phyloP scores from a whole-genome alignment of 1,284 basidiomycete genomes.

The Melampsora larici-populina region DNA sequence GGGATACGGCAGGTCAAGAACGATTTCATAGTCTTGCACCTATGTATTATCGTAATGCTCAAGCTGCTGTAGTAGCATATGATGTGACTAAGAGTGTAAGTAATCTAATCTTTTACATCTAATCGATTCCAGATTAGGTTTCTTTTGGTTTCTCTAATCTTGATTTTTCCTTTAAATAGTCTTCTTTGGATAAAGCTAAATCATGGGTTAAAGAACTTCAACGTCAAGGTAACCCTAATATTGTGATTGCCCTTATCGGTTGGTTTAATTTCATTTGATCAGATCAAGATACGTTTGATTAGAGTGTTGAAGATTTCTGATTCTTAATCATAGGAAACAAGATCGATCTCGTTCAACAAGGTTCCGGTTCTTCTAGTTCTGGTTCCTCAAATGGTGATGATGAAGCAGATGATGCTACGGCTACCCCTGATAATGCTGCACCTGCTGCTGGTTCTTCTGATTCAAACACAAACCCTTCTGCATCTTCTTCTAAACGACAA shows the following conservation, averaged over 20 bases:
- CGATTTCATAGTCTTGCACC: conserved; percentile 89
- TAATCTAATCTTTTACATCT: background rate
- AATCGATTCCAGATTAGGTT: too few species aligned
- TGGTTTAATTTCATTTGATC: too few species aligned
- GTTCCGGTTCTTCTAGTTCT: conserved; percentile 56
- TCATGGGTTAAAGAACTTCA: conserved; percentile 99
- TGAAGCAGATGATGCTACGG: conserved; percentile 77
- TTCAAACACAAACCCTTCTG: conserved; percentile 58
- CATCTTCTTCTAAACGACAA: conserved; percentile 69
- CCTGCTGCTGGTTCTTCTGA: conserved; percentile 50
- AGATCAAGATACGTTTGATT: background rate
- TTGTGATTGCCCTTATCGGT: conserved; percentile 88
- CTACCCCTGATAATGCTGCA: conserved; percentile 65
- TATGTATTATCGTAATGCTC: conserved; percentile 98
- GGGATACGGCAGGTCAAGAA: conserved; percentile 93
- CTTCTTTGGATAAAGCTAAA: conserved; percentile 97
- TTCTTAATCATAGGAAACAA: conserved; percentile 63
- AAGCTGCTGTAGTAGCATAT: conserved; percentile 96
- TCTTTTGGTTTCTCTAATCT: background rate
- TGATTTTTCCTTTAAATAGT: conserved; percentile 49
- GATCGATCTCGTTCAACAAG: conserved; percentile 53
- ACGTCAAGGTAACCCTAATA: conserved; percentile 96
- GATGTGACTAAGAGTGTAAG: conserved; percentile 78
- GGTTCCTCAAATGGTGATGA: conserved; percentile 63
- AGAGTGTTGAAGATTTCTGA: background rate